A percentile compares a stretch with the other conserved stretches of the same genome.
phyloP scores from a whole-genome alignment of 768 basidiomycete species.

The Gloeopeniophorella convolvens region DNA sequence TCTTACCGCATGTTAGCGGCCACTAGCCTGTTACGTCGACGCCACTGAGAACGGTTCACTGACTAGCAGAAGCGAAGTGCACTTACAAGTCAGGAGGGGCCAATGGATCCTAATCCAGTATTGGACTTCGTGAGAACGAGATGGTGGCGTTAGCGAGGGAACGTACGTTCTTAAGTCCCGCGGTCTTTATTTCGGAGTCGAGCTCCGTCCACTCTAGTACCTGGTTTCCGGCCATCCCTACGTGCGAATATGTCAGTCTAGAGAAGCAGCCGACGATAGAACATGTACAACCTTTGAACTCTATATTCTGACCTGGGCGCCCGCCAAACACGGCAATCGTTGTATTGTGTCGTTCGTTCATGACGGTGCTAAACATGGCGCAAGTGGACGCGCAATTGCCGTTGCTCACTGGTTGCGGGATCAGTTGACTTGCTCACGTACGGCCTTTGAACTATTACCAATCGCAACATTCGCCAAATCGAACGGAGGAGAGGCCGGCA shows the following conservation, averaged over 20 bases:
- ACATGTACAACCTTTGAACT: constrained; percentile 37
- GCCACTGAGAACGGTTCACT: constrained; percentile 1
- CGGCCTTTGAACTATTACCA: constrained; percentile 2
- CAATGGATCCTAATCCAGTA: constrained; percentile 26
- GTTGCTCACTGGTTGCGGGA: constrained; percentile 10
- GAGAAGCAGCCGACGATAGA: background rate
- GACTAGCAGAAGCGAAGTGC: background rate
- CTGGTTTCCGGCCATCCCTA: constrained; percentile 30
- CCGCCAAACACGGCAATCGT: constrained; percentile 50
- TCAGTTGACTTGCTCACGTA: background rate
- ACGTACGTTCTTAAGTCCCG: constrained; percentile 30
- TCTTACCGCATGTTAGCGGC: constrained; percentile 11
- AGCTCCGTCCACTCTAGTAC: constrained; percentile 29
- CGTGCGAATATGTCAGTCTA: background rate
- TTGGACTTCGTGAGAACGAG: background rate
- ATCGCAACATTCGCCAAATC: constrained; percentile 17
- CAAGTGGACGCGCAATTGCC: constrained; percentile 49
- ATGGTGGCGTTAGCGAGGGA: background rate
- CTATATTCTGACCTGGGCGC: constrained; percentile 39
- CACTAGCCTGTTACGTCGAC: constrained; percentile 5
- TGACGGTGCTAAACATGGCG: constrained; percentile 49
- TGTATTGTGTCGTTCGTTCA: constrained; percentile 44
- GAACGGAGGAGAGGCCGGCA: constrained; percentile 14
- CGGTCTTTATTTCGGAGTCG: constrained; percentile 28
- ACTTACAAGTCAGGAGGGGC: constrained; percentile 35